Conservation (phyloP, 2,329 filamentous ascomycete species). For the Phialophora expanda region DNA sequence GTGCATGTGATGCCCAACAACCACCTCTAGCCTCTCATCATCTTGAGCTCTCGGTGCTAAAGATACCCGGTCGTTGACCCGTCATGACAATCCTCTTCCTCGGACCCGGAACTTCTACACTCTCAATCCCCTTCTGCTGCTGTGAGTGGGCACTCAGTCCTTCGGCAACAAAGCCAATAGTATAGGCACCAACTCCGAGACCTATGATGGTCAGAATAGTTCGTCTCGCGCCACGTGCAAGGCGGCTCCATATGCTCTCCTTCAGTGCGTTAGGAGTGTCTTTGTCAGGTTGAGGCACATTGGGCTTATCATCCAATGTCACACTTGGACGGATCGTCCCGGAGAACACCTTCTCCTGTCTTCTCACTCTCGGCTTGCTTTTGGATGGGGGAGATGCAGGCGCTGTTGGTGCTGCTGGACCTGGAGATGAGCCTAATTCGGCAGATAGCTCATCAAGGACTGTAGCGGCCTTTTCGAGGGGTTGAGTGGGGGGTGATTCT, state of each 20-base stretch:
- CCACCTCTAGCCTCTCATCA: conserved; percentile 7
- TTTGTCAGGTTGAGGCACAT: neutral
- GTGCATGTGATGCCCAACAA: neutral
- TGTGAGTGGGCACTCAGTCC: conserved; percentile 36
- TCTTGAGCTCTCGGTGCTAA: conserved; percentile 39
- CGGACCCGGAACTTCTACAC: conserved; percentile 28
- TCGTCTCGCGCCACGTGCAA: conserved; percentile 23
- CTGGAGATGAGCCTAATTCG: conserved; percentile 27
- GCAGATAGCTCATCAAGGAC: conserved; percentile 36
- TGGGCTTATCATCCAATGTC: neutral
- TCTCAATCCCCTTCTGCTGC: conserved; percentile 28
- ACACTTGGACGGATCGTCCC: conserved; percentile 31
- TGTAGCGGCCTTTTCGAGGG: conserved; percentile 27
- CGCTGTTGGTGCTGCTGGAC: conserved; percentile 35
- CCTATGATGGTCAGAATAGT: conserved; percentile 28
- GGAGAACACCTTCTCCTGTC: conserved; percentile 40
- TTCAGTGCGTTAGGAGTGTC: neutral
- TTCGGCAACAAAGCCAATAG: conserved; percentile 37
- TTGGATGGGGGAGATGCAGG: conserved; percentile 18
- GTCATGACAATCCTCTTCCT: conserved; percentile 38
- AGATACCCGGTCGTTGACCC: conserved; percentile 36
- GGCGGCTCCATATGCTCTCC: conserved; percentile 21
- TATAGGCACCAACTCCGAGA: conserved; percentile 33
- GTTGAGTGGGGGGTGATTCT: neutral
- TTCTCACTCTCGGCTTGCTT: conserved; percentile 22